A percentile compares a stretch with the other conserved stretches of the same genome.
phyloP scores from a whole-genome alignment of 164 flowering plant genomes.

The grape (Vitis vinifera) region ASM3070453v1 NC_081807.1:7394501-7395000 shows the following conservation, averaged over 20 bases:
- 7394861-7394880: conserved; percentile 49
- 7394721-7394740: conserved; percentile 56
- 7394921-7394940: conserved; percentile 68
- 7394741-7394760: conserved; percentile 31
- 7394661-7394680: conserved; percentile 71
- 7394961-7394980: conserved; percentile 24
- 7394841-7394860: conserved; percentile 20
- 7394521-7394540: conserved; percentile 32
- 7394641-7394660: conserved; percentile 51
- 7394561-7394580: conserved; percentile 39
- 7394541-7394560: conserved; percentile 24
- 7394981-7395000: conserved; percentile 28
- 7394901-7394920: conserved; percentile 79
- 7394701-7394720: conserved; percentile 53
- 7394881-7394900: conserved; percentile 47
- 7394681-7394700: conserved; percentile 58
- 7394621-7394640: conserved; percentile 66
- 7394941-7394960: conserved; percentile 56
- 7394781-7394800: conserved; percentile 62
- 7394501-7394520: conserved; percentile 37
- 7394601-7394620: conserved; percentile 45
- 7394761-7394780: conserved; percentile 57
- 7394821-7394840: conserved; percentile 6
- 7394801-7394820: conserved; percentile 48
- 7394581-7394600: conserved; percentile 49